These are phyloP conservation scores for Ophiostoma ips DNA, from an alignment of 2,329 filamentous ascomycete species.

Conservation along the genomic window DNA sequence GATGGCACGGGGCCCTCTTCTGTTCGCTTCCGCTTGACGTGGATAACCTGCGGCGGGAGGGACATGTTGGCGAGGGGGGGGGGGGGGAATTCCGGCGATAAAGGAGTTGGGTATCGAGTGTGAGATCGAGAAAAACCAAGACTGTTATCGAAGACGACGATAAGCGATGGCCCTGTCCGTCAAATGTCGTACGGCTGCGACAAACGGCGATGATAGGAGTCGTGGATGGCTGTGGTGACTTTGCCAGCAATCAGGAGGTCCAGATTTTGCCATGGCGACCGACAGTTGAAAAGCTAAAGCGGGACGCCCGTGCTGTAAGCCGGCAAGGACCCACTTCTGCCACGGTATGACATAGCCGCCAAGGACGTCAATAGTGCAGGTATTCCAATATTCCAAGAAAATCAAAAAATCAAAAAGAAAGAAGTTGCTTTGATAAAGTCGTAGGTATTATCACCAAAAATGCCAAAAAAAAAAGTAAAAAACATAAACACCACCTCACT, in stretches of 20 bases:
- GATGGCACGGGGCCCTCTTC: constrained; percentile 40
- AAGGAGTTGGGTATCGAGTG: too few relatives aligned
- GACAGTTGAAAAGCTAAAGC: background rate
- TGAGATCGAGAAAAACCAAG: background rate
- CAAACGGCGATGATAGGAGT: background rate
- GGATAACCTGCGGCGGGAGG: constrained; percentile 43
- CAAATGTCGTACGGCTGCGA: background rate
- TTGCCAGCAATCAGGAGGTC: background rate
- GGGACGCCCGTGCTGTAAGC: background rate
- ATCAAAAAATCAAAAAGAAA: too few relatives aligned
- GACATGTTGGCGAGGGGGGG: constrained; percentile 28
- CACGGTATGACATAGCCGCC: constrained; percentile 1
- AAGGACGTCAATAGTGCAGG: too few relatives aligned
- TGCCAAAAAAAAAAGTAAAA: background rate
- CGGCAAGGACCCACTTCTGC: background rate
- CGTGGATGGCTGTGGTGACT: background rate
- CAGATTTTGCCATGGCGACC: constrained; percentile 9
- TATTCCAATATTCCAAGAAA: background rate
- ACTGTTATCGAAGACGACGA: too few relatives aligned
- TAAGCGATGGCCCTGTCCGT: too few relatives aligned
- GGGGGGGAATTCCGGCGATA: too few relatives aligned
- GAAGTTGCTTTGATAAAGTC: background rate
- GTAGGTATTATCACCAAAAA: background rate
- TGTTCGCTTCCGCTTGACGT: constrained; percentile 46
- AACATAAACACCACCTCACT: background rate